Evolutionary conservation across 1,284 basidiomycete genomes (phyloP).

Genomic region (Trichosporon ovoides): DNA sequence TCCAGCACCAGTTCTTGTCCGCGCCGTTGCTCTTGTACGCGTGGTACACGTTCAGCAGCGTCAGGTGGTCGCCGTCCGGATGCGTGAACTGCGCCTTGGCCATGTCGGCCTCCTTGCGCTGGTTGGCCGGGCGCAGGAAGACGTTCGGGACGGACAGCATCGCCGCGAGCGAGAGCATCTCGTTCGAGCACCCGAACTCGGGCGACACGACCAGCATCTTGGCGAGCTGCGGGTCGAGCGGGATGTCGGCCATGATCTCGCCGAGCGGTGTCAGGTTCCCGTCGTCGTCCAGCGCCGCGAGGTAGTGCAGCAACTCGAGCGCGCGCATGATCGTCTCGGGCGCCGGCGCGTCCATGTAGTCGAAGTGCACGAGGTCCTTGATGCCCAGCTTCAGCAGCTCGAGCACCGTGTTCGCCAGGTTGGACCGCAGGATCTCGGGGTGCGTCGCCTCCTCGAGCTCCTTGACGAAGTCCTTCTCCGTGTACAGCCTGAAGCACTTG

Average conservation of each 20-base stretch:
- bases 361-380: slow-evolving; percentile 86
- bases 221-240: slow-evolving; percentile 91
- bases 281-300: slow-evolving; percentile 89
- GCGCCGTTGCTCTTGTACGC: slow-evolving; percentile 76
- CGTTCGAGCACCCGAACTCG: slow-evolving; percentile 93
- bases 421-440: slow-evolving; percentile 89
- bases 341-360: slow-evolving; percentile 95
- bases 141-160: slow-evolving; percentile 93
- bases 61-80: slow-evolving; percentile 93
- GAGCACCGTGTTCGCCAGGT: slow-evolving; percentile 88
- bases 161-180: slow-evolving; percentile 88
- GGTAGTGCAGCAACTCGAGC: slow-evolving; percentile 86
- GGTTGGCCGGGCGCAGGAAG: slow-evolving; percentile 84
- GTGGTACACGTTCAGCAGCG: slow-evolving; percentile 92
- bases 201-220: slow-evolving; percentile 93
- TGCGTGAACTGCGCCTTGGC: slow-evolving; percentile 85
- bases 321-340: slow-evolving; percentile 98
- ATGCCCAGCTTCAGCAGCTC: slow-evolving; percentile 91
- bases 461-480: slow-evolving; percentile 93
- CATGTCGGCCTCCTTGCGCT: slow-evolving; percentile 81
- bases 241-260: slow-evolving; percentile 94
- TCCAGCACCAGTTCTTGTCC: slow-evolving; percentile 88
- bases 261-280: slow-evolving; percentile 86
- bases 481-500: slow-evolving; percentile 95
- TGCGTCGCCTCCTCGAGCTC: slow-evolving; percentile 95